phyloP scores from a whole-genome alignment of 225 moss, liverwort and hornwort genomes.

The Physcomitrium patens region DNA sequence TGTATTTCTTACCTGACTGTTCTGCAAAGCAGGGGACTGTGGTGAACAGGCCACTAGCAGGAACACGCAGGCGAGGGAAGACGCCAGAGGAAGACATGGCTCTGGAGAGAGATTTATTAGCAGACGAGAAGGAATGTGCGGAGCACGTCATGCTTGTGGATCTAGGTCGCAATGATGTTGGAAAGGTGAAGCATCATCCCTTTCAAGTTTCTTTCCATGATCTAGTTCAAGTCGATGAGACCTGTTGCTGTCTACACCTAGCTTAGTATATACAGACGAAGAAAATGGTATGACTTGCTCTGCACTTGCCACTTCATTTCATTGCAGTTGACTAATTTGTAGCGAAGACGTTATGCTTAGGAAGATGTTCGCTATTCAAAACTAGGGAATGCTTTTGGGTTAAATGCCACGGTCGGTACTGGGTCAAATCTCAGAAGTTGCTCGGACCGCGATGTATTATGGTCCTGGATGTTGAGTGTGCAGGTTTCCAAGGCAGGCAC shows the following conservation, averaged over 20 bases:
- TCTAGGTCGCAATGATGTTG: conserved; percentile 75
- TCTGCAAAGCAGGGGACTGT: conserved; percentile 48
- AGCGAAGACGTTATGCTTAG: background rate
- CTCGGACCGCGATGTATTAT: conserved; percentile 10
- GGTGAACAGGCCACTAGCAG: conserved; percentile 70
- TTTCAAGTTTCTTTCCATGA: too few species aligned
- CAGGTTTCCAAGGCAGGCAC: conserved; percentile 95
- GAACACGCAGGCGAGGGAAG: conserved; percentile 70
- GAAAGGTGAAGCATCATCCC: conserved; percentile 48
- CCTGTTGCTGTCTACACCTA: background rate
- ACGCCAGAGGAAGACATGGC: conserved; percentile 46
- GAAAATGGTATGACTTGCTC: background rate
- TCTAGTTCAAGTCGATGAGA: background rate
- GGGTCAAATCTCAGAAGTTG: conserved; percentile 2
- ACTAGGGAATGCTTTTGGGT: background rate
- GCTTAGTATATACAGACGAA: background rate
- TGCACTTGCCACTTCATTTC: background rate
- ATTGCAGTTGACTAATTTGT: background rate
- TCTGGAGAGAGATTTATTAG: conserved; percentile 51
- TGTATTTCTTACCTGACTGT: background rate
- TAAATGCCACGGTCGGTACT: background rate
- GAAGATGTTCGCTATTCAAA: background rate
- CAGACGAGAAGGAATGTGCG: conserved; percentile 68
- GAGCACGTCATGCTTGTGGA: conserved; percentile 82
- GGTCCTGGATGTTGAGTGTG: conserved; percentile 31